phyloP scores from a whole-genome alignment of 345 rosid species.

The Erodium maritimum region DNA sequence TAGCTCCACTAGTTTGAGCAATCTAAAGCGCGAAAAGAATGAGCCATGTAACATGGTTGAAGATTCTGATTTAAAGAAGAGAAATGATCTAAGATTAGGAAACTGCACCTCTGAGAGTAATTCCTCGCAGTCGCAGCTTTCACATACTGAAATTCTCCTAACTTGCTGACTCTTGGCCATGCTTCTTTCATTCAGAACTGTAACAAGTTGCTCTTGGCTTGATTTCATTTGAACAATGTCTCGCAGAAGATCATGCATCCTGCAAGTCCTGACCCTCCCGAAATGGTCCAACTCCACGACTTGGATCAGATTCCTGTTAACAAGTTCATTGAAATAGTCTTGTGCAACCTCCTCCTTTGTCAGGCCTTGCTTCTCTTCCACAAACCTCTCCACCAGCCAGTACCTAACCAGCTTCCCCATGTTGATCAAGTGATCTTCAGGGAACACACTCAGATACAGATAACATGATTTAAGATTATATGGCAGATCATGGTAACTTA shows the following conservation, averaged over 20 bases:
- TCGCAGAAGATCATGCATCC: conserved; percentile 6
- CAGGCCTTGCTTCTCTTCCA: neutral
- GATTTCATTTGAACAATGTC: conserved; percentile 9
- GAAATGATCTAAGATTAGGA: neutral
- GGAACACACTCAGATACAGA: conserved; percentile 16
- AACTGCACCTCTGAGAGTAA: neutral
- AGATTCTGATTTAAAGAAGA: neutral
- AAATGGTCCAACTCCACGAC: neutral
- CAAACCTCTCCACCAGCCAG: conserved; percentile 19
- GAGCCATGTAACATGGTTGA: neutral
- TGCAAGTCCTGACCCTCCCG: conserved; percentile 7
- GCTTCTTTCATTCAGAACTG: neutral
- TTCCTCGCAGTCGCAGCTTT: neutral
- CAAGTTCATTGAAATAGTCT: conserved; percentile 9
- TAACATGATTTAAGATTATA: conserved; percentile 9
- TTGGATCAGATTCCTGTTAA: conserved; percentile 9
- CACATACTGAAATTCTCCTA: neutral
- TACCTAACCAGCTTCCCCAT: conserved; percentile 2
- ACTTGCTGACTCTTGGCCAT: neutral
- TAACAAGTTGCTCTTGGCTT: conserved; percentile 3
- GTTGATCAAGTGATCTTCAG: conserved; percentile 6
- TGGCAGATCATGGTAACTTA: conserved; percentile 13
- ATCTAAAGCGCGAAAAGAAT: neutral
- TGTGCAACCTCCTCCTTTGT: conserved; percentile 10
- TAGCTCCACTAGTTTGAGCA: conserved; percentile 8